Base-by-base conservation (phyloP, 192 early-diverging fungal species). In the Coemansia biformis region DNA sequence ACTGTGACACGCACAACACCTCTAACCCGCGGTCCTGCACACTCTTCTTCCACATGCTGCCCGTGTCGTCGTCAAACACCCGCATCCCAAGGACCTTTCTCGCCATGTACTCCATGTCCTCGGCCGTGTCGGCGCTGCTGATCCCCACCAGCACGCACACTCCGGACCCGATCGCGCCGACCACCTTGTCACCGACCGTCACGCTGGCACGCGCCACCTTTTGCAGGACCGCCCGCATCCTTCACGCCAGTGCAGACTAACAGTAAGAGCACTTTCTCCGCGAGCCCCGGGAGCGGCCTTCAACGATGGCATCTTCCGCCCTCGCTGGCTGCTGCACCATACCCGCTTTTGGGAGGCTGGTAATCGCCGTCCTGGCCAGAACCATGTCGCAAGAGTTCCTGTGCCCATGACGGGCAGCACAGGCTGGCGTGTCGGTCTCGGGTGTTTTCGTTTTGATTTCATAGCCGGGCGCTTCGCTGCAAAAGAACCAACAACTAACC, bases 1-100 rank as follows among this genome's bases (percentile, higher is more conserved):
- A 98, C 70, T 98, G 95, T 4, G 85, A 87, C 8, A 95, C 90
- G 74, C 86, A 87, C 31, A 97, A 66, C 9, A 97, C 66, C 54
- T 90, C 86, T 7, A 83, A 61, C 0, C 76, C 81, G 8, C 79
- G 51, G 46, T 92, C 86, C 43, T 82, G 81, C 47, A 89, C 89
- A 36, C 82, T 82, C 50, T 80, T 81, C 52, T 82, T 83, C 93
- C 91, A 97, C 75, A 83, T 81, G 24, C 56, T 57, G 6, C 83
- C 81, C 18, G 64, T 57, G 16, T 63, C 73, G 43, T 83, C 80
- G n/a, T 83, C 78, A 51, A 90, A 98, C 2, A 98, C 74, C 8
- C 84, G 80, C 17, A 95, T 60, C 32, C 62, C 83, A 0, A 88
- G 63, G 17, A 98, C 57, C 69, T 98, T 97, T 15, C 79, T 81